Percentiles rank a stretch among this genome's conserved stretches.
Evolutionary conservation across 2,329 filamentous ascomycete genomes (phyloP).

Genomic region (Xenoacremonium recifei): DNA sequence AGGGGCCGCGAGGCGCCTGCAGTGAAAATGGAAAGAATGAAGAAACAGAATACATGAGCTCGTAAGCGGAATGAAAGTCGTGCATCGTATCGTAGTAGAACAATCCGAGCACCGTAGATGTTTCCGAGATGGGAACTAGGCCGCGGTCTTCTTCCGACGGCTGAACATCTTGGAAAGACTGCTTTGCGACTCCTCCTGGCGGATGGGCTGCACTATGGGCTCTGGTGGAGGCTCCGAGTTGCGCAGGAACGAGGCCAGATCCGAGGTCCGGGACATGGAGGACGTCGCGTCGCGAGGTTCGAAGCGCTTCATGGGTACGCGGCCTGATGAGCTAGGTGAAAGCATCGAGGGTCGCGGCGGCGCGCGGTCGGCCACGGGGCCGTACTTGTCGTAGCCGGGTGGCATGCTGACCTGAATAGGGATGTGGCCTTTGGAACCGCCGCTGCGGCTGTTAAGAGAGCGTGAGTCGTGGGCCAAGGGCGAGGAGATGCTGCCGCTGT

Average conservation of each 20-base stretch:
- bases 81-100: conserved; percentile 15
- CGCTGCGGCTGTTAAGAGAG: conserved; percentile 40
- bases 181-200: conserved; percentile 38
- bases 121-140: conserved; percentile 18
- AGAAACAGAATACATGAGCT: conserved; percentile 24
- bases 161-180: conserved; percentile 49
- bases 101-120: conserved; percentile 12
- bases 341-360: conserved; percentile 18
- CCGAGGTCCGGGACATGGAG: conserved; percentile 57
- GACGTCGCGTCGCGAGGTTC: conserved; percentile 53
- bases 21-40: conserved; percentile 20
- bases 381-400: conserved; percentile 42
- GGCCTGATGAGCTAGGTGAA: conserved; percentile 30
- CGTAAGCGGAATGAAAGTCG: conserved; percentile 22
- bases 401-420: conserved; percentile 54
- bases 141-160: conserved; percentile 47
- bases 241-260: conserved; percentile 71
- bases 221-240: conserved; percentile 63
- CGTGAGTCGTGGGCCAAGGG: conserved; percentile 27
- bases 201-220: conserved; percentile 26
- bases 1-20: conserved; percentile 3
- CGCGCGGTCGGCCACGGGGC: conserved; percentile 23
- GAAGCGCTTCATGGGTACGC: conserved; percentile 56
- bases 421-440: conserved; percentile 42
- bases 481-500: conserved; percentile 21